Percentiles rank a stretch among this genome's conserved stretches.
Evolutionary conservation across 164 flowering plant genomes (phyloP).

Genomic region (Taxillus chinensis): DNA sequence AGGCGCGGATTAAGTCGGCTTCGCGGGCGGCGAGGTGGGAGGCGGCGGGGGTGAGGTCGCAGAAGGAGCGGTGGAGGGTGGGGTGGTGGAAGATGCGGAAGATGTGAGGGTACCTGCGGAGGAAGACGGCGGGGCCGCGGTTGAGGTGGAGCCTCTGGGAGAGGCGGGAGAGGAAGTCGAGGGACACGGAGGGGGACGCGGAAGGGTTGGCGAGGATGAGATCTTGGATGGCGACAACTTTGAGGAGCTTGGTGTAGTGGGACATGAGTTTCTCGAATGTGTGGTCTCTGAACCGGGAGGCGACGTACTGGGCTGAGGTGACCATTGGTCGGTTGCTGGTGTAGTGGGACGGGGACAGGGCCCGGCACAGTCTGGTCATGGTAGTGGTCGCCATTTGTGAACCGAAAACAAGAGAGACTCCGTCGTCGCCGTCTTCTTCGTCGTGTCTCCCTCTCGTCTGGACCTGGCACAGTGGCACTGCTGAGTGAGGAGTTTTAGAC

Average conservation of each 20-base stretch:
- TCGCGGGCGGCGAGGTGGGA: constrained; percentile 30
- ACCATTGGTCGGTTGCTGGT: constrained; percentile 25
- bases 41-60: constrained; percentile 51
- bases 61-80: constrained; percentile 28
- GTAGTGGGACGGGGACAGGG: neutral
- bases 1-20: constrained; percentile 29
- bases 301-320: constrained; percentile 51
- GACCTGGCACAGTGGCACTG: no score
- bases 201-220: constrained; percentile 58
- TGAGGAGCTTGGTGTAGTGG: constrained; percentile 58
- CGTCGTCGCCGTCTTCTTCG: no score
- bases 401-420: no score
- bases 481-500: no score
- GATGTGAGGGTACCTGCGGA: constrained; percentile 70
- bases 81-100: constrained; percentile 45
- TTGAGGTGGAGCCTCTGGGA: constrained; percentile 77
- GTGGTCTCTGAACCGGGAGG: constrained; percentile 63
- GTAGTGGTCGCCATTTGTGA: no score
- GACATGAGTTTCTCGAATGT: constrained; percentile 81
- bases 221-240: constrained; percentile 71
- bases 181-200: constrained; percentile 33
- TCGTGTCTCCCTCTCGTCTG: no score
- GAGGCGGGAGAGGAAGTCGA: constrained; percentile 61
- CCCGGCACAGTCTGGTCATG: no score
- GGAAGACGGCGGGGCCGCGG: constrained; percentile 67